Evolutionary conservation across 805 yeast species (phyloP).

Genomic region (Wickerhamomyces hampshirensis): DNA sequence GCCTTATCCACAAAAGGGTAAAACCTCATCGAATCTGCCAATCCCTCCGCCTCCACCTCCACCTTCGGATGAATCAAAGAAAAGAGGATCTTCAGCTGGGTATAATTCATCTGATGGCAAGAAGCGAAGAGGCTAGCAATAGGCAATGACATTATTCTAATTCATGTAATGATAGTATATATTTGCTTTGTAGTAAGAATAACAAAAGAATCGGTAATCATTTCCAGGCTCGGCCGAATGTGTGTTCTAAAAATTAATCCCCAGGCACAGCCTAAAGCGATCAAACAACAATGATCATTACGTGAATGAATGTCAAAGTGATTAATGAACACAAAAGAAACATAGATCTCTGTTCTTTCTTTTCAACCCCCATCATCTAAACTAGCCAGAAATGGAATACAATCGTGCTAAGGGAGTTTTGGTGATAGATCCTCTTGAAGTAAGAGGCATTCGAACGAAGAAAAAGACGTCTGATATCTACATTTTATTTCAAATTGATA

Average conservation of each 20-base stretch:
- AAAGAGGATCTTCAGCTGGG: background rate
- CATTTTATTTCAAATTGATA: conserved; percentile 20
- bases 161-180: too few relatives aligned
- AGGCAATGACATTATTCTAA: too few relatives aligned
- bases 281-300: conserved; percentile 1
- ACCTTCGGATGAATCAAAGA: background rate
- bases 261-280: too few relatives aligned
- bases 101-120: background rate
- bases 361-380: too few relatives aligned
- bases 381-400: conserved; percentile 2
- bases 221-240: too few relatives aligned
- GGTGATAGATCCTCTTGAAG: conserved; percentile 24
- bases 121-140: conserved; percentile 5
- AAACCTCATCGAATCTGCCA: background rate
- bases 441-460: conserved; percentile 6
- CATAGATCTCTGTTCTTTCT: too few relatives aligned
- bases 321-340: too few relatives aligned
- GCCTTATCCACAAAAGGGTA: too few relatives aligned
- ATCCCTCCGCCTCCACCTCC: background rate
- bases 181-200: too few relatives aligned
- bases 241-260: too few relatives aligned
- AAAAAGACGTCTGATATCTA: conserved; percentile 8
- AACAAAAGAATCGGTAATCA: too few relatives aligned
- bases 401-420: conserved; percentile 19
- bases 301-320: too few relatives aligned